phyloP scores from a whole-genome alignment of 2,329 filamentous ascomycete species.

The Xenoacremonium recifei region DNA sequence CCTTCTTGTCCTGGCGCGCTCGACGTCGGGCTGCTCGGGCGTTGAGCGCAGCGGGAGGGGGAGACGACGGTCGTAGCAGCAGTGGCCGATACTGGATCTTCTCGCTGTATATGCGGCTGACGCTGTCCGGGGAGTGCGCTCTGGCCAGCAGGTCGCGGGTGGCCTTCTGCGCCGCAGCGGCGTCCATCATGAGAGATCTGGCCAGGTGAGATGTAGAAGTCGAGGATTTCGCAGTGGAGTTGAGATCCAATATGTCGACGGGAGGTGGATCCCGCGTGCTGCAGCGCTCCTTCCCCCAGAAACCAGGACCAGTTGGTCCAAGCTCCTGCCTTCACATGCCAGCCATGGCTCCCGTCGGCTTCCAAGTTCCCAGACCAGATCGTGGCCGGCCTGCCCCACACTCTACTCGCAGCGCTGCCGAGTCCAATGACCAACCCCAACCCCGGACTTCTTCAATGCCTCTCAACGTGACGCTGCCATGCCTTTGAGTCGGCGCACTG shows the following conservation, averaged over 20 bases:
- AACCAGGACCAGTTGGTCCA: too few species aligned
- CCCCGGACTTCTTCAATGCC: too few species aligned
- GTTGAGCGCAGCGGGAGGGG: conserved; percentile 52
- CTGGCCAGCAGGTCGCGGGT: conserved; percentile 68
- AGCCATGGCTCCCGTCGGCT: conserved; percentile 12
- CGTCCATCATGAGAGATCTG: too few species aligned
- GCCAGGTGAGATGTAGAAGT: neutral
- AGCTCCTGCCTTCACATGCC: conserved; percentile 26
- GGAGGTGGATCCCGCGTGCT: too few species aligned
- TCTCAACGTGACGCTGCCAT: conserved; percentile 7
- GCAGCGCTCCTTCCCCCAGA: too few species aligned
- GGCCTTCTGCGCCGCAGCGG: conserved; percentile 35
- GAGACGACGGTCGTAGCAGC: conserved; percentile 73
- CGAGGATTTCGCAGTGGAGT: neutral
- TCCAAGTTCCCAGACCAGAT: conserved; percentile 10
- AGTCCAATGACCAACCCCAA: too few species aligned
- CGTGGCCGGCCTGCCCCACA: conserved; percentile 8
- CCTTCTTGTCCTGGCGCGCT: conserved; percentile 44
- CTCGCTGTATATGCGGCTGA: conserved; percentile 71
- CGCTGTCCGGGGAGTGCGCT: conserved; percentile 74
- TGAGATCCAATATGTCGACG: too few species aligned
- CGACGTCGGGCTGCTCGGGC: conserved; percentile 57
- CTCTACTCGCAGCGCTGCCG: conserved; percentile 1
- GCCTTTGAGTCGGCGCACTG: conserved; percentile 19
- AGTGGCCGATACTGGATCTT: conserved; percentile 82